Evolutionary conservation across 495 filamentous ascomycete species (phyloP).

Genomic region (Friedmanniomyces simplex): DNA sequence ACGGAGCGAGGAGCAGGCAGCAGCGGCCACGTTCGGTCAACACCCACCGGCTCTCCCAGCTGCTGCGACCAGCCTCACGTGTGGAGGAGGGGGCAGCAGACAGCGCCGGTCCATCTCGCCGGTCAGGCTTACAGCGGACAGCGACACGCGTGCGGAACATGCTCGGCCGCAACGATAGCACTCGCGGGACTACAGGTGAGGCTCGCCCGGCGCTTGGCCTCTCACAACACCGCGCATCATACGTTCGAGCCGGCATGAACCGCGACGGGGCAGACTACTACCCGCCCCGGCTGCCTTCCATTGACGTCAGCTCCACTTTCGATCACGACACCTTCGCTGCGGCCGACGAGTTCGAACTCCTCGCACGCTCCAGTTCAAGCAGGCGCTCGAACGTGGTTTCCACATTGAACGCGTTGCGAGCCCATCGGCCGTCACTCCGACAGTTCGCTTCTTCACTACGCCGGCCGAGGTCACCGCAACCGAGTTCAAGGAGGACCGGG

Average conservation of each 20-base stretch:
- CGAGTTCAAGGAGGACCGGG: constrained; percentile 12
- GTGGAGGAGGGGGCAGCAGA: background rate
- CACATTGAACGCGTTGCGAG: constrained; percentile 19
- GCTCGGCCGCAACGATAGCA: background rate
- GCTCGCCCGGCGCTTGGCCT: constrained; percentile 4
- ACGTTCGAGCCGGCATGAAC: constrained; percentile 15
- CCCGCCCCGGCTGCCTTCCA: constrained; percentile 18
- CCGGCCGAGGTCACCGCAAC: constrained; percentile 30
- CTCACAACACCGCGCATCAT: constrained; percentile 15
- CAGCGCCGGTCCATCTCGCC: background rate
- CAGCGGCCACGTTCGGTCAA: constrained; percentile 6
- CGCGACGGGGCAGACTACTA: constrained; percentile 15
- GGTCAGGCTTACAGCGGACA: constrained; percentile 13
- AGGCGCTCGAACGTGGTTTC: constrained; percentile 6
- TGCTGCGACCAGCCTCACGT: constrained; percentile 3
- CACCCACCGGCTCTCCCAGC: constrained; percentile 14
- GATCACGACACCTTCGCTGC: constrained; percentile 16
- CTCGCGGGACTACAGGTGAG: background rate
- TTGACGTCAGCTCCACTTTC: constrained; percentile 21
- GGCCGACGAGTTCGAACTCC: background rate
- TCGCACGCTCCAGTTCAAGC: constrained; percentile 10
- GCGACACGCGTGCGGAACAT: constrained; percentile 12
- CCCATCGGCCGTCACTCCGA: constrained; percentile 25
- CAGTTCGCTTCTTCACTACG: constrained; percentile 32
- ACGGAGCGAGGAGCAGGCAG: background rate